Evolutionary conservation across 176 grass and related monocot species (phyloP).

Genomic region (Oryza meyeriana): DNA sequence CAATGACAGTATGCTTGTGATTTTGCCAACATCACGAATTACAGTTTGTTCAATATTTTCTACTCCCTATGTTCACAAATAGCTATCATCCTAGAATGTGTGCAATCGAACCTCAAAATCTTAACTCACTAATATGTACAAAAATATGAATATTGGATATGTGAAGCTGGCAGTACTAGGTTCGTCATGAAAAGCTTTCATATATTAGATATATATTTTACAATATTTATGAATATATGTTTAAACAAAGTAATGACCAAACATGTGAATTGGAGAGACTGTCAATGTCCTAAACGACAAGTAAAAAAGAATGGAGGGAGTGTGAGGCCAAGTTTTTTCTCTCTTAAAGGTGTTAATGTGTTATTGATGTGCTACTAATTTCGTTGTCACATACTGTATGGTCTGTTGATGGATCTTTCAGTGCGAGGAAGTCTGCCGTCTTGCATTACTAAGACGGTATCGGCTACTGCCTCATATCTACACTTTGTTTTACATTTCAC

Average conservation of each 20-base stretch:
- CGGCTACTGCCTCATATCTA: constrained; percentile 84
- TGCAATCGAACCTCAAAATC: not conserved
- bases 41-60: not conserved
- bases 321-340: not conserved
- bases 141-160: not conserved
- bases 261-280: no score
- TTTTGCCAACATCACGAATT: not conserved
- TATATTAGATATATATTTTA: no score
- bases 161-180: not conserved
- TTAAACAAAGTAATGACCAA: no score
- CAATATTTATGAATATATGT: no score
- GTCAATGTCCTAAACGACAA: not conserved
- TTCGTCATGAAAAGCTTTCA: not conserved
- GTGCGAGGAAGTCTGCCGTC: constrained; percentile 94
- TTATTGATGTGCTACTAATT: not conserved
- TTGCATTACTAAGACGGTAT: constrained; percentile 86
- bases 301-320: not conserved
- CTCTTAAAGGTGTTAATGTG: not conserved
- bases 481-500: constrained; percentile 84
- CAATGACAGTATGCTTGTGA: not conserved
- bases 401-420: constrained; percentile 34
- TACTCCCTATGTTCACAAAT: not conserved
- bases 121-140: not conserved
- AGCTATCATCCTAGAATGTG: not conserved
- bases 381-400: not conserved